Evolutionary conservation across 768 basidiomycete genomes (phyloP).

Genomic region (Leccinum uliginosum): DNA sequence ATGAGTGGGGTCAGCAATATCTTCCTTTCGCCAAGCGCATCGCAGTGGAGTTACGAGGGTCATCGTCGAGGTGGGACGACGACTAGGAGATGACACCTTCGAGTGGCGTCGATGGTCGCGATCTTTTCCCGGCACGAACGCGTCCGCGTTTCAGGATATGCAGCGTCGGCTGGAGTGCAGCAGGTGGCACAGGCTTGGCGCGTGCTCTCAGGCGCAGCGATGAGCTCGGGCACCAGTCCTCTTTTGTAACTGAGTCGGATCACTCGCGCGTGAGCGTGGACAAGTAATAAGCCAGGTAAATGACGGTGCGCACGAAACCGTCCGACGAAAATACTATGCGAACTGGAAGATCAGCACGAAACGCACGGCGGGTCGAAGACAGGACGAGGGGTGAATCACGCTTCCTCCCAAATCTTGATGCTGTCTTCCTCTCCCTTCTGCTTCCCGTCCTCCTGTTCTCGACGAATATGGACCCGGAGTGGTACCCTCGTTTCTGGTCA

Average conservation of each 20-base stretch:
- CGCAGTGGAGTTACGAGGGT: too few species aligned
- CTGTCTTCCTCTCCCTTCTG: conserved; percentile 24
- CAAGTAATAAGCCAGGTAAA: background rate
- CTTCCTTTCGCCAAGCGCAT: too few species aligned
- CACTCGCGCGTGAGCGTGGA: background rate
- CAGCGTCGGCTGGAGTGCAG: conserved; percentile 57
- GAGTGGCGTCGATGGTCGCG: too few species aligned
- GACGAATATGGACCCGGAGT: background rate
- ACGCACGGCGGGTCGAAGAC: background rate
- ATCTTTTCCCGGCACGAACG: too few species aligned
- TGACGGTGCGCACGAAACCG: background rate
- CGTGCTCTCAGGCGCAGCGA: conserved; percentile 40
- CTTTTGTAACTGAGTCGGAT: conserved; percentile 46
- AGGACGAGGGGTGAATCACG: conserved; percentile 55
- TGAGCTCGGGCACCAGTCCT: conserved; percentile 62
- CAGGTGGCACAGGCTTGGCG: conserved; percentile 44
- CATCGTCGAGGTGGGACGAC: too few species aligned
- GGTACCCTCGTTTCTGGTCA: background rate
- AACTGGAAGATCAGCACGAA: conserved; percentile 9
- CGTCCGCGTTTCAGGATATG: conserved; percentile 77
- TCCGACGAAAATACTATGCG: background rate
- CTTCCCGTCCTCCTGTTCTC: background rate
- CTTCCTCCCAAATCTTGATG: conserved; percentile 61
- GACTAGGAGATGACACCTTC: too few species aligned
- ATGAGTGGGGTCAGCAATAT: too few species aligned